Conservation (phyloP, 306 rosid species). For the Fragaria nilgerrensis region DNA sequence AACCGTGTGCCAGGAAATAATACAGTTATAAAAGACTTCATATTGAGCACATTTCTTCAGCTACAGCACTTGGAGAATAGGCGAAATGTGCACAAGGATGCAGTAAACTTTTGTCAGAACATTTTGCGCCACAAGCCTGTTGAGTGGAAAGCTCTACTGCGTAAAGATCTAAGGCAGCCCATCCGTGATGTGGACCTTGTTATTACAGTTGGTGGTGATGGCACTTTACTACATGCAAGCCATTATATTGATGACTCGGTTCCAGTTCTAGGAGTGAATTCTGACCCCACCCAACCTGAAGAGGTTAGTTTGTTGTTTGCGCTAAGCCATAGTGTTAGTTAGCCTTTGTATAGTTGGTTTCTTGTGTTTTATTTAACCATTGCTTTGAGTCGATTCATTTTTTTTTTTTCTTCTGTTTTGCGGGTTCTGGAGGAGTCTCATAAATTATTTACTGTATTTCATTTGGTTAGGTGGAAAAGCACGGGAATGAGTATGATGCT, state of each 20-base stretch:
- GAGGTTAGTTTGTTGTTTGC: constrained; percentile 52
- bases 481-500: constrained; percentile 66
- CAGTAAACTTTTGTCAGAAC: constrained; percentile 66
- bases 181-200: constrained; percentile 76
- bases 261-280: constrained; percentile 93
- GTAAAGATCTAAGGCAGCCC: constrained; percentile 48
- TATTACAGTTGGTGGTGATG: constrained; percentile 89
- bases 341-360: constrained; percentile 21
- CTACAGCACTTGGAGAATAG: constrained; percentile 59
- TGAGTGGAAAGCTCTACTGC: constrained; percentile 64
- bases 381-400: neutral
- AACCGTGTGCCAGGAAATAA: neutral
- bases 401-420: neutral
- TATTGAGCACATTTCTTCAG: neutral
- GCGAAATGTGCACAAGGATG: constrained; percentile 61
- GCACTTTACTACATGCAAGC: constrained; percentile 84
- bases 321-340: constrained; percentile 7
- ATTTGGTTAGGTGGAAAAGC: constrained; percentile 57
- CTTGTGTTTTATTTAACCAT: constrained; percentile 4
- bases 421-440: neutral
- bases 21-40: neutral
- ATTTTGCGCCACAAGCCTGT: constrained; percentile 61
- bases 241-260: constrained; percentile 71
- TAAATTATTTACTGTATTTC: constrained; percentile 17
- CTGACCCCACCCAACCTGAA: constrained; percentile 73